These are phyloP conservation scores for Maudiozyma humilis DNA, from an alignment of 1,139 yeast species.

Conservation along the genomic window DNA sequence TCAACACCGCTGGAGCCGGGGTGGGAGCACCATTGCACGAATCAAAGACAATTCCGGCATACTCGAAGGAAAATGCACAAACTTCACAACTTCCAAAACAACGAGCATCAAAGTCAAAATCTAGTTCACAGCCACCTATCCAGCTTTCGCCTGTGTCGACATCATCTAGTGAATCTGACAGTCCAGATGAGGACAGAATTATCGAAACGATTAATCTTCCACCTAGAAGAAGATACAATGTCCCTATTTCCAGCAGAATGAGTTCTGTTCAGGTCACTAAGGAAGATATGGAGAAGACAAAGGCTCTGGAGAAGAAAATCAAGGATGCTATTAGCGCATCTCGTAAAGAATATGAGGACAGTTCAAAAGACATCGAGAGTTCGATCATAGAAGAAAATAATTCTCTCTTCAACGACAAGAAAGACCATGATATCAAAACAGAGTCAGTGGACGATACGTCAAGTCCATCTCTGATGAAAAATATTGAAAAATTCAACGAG, in stretches of 20 bases:
- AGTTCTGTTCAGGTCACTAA: background rate
- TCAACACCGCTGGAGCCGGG: background rate
- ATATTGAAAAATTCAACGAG: background rate
- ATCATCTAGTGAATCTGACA: background rate
- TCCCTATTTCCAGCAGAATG: background rate
- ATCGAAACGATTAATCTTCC: constrained; percentile 9
- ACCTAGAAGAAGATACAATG: constrained; percentile 5
- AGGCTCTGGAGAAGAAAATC: constrained; percentile 3
- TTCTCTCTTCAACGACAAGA: background rate
- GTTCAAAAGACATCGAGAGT: background rate
- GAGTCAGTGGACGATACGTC: background rate
- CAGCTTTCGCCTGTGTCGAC: background rate
- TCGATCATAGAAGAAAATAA: background rate
- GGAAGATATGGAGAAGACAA: background rate
- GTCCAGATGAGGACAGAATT: constrained; percentile 6
- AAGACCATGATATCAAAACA: background rate
- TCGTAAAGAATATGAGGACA: constrained; percentile 1
- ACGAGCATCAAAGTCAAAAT: background rate
- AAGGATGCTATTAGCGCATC: constrained; percentile 3
- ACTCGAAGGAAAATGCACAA: constrained; percentile 1
- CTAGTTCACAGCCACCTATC: background rate
- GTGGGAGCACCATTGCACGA: background rate
- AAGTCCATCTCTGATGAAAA: background rate
- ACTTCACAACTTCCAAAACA: background rate
- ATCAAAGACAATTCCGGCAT: background rate